Base-by-base conservation (phyloP, 768 basidiomycete species). In the Cystobasidium onofrii region DNA sequence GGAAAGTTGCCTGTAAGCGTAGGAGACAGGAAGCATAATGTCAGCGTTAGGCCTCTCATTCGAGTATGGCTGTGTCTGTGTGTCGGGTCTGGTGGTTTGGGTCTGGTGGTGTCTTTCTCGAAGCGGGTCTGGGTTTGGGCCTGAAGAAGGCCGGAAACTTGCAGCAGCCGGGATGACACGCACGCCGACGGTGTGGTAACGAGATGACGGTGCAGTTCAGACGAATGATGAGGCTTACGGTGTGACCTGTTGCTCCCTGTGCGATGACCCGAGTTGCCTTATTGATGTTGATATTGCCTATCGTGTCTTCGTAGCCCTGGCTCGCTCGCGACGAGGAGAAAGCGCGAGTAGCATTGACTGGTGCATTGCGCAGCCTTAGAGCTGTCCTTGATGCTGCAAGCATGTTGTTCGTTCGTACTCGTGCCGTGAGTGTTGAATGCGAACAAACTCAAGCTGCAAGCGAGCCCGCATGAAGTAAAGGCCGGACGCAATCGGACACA, bases 201-300 rank as follows among this genome's bases (percentile, higher is more conserved):
- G 25, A 52, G n/a, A n/a, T n/a, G n/a, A n/a, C n/a, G n/a, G n/a
- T n/a, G n/a, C n/a, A n/a, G n/a, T n/a, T n/a, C n/a, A n/a, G n/a
- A 63, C 18, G 61, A 6, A 34, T 15, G 13, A n/a, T n/a, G n/a
- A n/a, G n/a, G n/a, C 25, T 64, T 73, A 43, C 29, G 73, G 74
- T 75, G 74, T 80, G 81, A 82, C 43, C 36, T 36, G 36, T 46
- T 3, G 34, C 63, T 76, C 83, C 83, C 82, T 92, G 96, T 82
- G 89, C 92, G 76, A 88, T 84, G 55, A 99, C 95, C 82, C 88
- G 93, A 77, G 96, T 96, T 82, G 98, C 91, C 80, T 91, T 91
- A 83, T 91, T 87, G 79, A 99, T 89, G 78, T 88, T 87, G 76
- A 99, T 87, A 84, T 97, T 99, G 25, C 12, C 13, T 2, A 60